Evolutionary conservation across 2,329 filamentous ascomycete species (phyloP).

Genomic region (Trichoderma koningiopsis): DNA sequence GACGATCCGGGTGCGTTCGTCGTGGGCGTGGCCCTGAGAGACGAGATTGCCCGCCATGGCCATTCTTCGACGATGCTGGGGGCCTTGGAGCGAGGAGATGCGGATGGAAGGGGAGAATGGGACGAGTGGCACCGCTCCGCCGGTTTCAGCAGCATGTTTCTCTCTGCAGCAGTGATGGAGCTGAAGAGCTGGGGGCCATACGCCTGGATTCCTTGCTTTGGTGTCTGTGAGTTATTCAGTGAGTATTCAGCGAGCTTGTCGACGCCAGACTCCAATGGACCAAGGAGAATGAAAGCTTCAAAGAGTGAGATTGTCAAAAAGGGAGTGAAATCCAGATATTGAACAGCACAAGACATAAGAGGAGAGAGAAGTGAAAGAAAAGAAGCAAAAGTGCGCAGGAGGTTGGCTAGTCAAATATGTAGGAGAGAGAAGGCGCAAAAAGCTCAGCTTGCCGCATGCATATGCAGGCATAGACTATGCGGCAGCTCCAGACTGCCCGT

Average conservation of each 20-base stretch:
- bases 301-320: not conserved
- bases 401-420: not conserved
- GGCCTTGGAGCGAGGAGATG: not conserved
- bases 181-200: not conserved
- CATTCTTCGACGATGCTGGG: not conserved
- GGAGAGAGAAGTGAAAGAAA: not conserved
- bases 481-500: too few relatives aligned
- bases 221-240: not conserved
- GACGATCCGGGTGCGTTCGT: conserved; percentile 13
- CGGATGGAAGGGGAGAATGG: not conserved
- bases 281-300: not conserved
- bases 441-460: not conserved
- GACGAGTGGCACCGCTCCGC: not conserved
- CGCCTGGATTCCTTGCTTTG: not conserved
- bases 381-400: not conserved
- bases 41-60: not conserved
- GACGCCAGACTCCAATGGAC: not conserved
- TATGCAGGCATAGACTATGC: not conserved
- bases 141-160: conserved; percentile 17
- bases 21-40: conserved; percentile 9
- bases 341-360: not conserved
- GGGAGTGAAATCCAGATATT: too few relatives aligned
- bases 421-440: not conserved
- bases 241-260: not conserved
- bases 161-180: not conserved